Base-by-base conservation (phyloP, 257 asterid species). In the Linaria vulgaris region DNA sequence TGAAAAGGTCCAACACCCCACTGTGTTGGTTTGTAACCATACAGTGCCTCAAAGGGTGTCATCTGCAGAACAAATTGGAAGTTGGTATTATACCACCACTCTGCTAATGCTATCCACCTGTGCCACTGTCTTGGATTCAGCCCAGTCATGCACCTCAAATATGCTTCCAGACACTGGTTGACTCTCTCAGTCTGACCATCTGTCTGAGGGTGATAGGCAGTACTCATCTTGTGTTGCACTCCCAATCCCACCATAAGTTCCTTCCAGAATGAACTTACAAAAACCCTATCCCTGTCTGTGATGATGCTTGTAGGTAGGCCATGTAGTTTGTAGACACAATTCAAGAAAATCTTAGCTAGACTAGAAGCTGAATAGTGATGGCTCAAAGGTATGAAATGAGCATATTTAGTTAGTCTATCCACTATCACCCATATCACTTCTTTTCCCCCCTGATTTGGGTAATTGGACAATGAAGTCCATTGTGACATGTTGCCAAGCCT, bases 21-120 rank as follows among this genome's bases (percentile, higher is more conserved):
- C 0, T n/a, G 13, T 0, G 41, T 12, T 12, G 69, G 69, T 0
- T 19, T 6, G 4, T 17, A 7, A 8, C 56, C 54, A 47, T 45
- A 63, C 0, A 70, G 3, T 0, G 59, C 69, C 16, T 69, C 64
- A 61, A 43, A 70, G 0, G 70, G 75, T 1, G 58, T 23, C 24
- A 53, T 24, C 0, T 54, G 19, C 0, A 48, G 4, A 14, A 37
- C 12, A 12, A 4, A 3, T 5, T 63, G 70, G 8, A 13, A 22
- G 4, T 34, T 9, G n/a, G 70, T 70, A 6, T 63, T 55, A 1
- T 54, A 27, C 64, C 54, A 62, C 12, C 24, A 52, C 9, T 70
- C 53, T 44, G 61, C 61, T 12, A 55, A 2, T 0, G 65, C 5
- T 12, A 64, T 0, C 62, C 61, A 60, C 9, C 7, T 60, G 0